Evolutionary conservation across 164 flowering plant genomes (phyloP), one percentile per base, ranked within the genome.

Genomic region (Malania oleifera): DNA sequence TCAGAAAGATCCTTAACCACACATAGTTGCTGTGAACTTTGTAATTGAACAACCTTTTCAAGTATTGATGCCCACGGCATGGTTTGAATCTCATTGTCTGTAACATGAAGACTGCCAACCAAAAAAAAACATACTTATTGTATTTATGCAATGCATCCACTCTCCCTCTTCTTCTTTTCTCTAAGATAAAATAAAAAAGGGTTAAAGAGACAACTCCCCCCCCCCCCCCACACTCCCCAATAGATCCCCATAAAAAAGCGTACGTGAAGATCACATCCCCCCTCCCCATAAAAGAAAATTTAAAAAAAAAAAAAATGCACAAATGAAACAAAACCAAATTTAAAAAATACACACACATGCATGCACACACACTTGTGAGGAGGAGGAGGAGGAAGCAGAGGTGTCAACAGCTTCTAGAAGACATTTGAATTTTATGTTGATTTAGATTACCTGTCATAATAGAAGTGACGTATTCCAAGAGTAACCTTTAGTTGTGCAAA

Each of bases 1-100:
- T 86, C 86, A 57, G 95, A 81, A 45, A 95, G 90, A 74, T 91
- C 86, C 80, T 82, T 95, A 50, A 89, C 93, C 59, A 91, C 90
- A 71, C 96, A 95, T 15, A 95, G 80, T 64, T 78, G 87, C 49
- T 82, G 86, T 11, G 85, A 75, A 35, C 76, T 76, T 74, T 91
- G 99, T 20, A 85, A 55, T 63, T 71, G 82, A 69, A 91, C 85
- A 66, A 91, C 82, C 75, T 87, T 91, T 49, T 89, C 93, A 60
- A 95, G 82, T 72, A 95, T 80, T 45, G 81, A 78, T 46, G 84
- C 85, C 99, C 99, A 95, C 44, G 85, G 90, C 70, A 85, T 79
- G 13, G 99, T 91, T 54, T 91, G 85, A 53, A 95, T 70, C 72
- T 91, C 99, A 75, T 67, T 77, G 59, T 95, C 99, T 6, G 93